Percentiles rank a stretch among this genome's conserved stretches.
Evolutionary conservation across 441 rosid species (phyloP).

Genomic region (Corymbia calophylla): DNA sequence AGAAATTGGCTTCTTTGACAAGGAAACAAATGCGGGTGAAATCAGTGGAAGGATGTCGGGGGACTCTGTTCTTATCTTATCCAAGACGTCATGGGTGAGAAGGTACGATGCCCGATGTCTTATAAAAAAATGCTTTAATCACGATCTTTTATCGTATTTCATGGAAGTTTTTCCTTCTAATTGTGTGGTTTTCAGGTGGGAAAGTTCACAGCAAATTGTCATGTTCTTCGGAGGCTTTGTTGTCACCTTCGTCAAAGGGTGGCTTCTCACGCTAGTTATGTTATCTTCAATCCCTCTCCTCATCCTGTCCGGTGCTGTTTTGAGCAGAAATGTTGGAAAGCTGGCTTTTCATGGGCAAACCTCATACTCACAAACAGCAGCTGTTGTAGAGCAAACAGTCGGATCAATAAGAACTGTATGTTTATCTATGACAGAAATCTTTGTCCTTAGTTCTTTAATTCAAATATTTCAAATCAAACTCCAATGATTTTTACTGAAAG

Average conservation of each 20-base stretch:
- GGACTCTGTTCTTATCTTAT: slow-evolving; percentile 57
- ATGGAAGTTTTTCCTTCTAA: not conserved
- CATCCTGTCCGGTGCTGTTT: slow-evolving; percentile 36
- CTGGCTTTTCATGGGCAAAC: slow-evolving; percentile 59
- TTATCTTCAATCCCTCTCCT: slow-evolving; percentile 48
- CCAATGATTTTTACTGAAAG: not conserved
- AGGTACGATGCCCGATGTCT: slow-evolving; percentile 30
- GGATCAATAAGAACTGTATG: slow-evolving; percentile 71
- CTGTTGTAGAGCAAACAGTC: slow-evolving; percentile 60
- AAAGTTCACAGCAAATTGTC: slow-evolving; percentile 47
- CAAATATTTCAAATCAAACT: not conserved
- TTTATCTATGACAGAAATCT: not conserved
- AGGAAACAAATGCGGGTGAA: slow-evolving; percentile 63
- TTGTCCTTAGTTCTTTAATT: not conserved
- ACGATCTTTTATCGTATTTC: too few relatives aligned
- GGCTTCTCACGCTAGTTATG: slow-evolving; percentile 45
- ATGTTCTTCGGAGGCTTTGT: slow-evolving; percentile 57
- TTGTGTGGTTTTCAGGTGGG: slow-evolving; percentile 41
- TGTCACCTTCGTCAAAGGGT: slow-evolving; percentile 51
- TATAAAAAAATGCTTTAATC: not conserved
- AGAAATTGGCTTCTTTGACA: slow-evolving; percentile 74
- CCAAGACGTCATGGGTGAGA: slow-evolving; percentile 86
- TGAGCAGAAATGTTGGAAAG: slow-evolving; percentile 38
- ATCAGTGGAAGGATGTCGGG: slow-evolving; percentile 83
- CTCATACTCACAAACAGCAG: slow-evolving; percentile 72